These are phyloP conservation scores for Hypoxylon sp. DNA, from an alignment of 2,329 filamentous ascomycete genomes.

Conservation along the genomic window DNA sequence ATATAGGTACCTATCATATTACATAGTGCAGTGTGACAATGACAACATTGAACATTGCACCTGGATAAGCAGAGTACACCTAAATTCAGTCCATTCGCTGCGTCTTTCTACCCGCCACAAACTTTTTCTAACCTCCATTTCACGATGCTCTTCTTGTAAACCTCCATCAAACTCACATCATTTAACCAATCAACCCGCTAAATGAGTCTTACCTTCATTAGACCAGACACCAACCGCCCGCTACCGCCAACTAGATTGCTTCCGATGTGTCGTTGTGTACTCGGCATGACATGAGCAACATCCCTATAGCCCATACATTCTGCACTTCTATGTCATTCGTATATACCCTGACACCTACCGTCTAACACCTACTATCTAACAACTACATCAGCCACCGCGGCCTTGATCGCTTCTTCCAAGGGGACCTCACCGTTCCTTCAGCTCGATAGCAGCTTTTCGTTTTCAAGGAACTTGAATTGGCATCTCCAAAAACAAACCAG, in stretches of 20 bases:
- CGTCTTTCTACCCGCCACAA: slow-evolving; percentile 27
- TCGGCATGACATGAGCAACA: no score
- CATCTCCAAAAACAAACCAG: slow-evolving; percentile 25
- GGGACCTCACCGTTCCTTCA: slow-evolving; percentile 24
- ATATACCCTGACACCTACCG: no score
- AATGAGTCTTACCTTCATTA: not conserved
- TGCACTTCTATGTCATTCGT: not conserved
- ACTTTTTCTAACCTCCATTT: slow-evolving; percentile 24
- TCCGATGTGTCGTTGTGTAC: slow-evolving; percentile 14
- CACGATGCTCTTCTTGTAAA: slow-evolving; percentile 3
- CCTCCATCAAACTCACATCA: slow-evolving; percentile 1
- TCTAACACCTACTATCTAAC: no score
- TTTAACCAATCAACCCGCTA: slow-evolving; percentile 8
- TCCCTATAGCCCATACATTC: no score
- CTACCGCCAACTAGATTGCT: slow-evolving; percentile 1
- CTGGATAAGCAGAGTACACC: no score
- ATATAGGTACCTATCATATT: slow-evolving; percentile 21
- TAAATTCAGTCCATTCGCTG: slow-evolving; percentile 33
- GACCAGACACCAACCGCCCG: not conserved
- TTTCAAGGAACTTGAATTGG: slow-evolving; percentile 9
- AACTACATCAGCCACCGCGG: slow-evolving; percentile 18
- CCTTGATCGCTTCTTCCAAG: slow-evolving; percentile 27
- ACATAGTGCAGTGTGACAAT: no score
- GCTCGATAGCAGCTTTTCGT: not conserved
- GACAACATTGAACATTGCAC: no score